Conservation (phyloP, 495 filamentous ascomycete genomes). For the Aspergillus wentii region DNA sequence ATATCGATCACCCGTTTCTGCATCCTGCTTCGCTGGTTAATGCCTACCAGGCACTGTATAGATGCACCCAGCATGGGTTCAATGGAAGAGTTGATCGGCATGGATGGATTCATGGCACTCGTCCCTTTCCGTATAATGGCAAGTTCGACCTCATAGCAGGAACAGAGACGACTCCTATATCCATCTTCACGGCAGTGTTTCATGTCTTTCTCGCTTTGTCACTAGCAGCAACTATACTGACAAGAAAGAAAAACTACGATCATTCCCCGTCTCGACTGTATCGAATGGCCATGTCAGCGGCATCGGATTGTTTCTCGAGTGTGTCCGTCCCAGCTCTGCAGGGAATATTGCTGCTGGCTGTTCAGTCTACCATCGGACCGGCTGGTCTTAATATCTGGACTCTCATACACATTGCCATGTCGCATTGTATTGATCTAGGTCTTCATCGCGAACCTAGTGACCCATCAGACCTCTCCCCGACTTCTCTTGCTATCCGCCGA, state of each 20-base stretch:
- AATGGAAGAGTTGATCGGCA: constrained; percentile 9
- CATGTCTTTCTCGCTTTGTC: constrained; percentile 21
- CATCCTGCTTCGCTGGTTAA: constrained; percentile 15
- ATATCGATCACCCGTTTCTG: constrained; percentile 20
- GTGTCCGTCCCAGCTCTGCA: constrained; percentile 16
- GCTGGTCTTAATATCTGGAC: constrained; percentile 21
- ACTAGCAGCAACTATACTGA: constrained; percentile 16
- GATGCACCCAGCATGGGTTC: constrained; percentile 9
- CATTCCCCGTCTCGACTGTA: constrained; percentile 14
- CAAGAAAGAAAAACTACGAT: constrained; percentile 20
- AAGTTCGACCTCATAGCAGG: constrained; percentile 5
- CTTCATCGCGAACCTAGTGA: constrained; percentile 17
- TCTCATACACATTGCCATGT: constrained; percentile 18
- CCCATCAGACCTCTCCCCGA: constrained; percentile 2
- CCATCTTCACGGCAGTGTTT: constrained; percentile 12
- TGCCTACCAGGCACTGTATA: constrained; percentile 15
- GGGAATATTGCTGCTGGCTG: constrained; percentile 11
- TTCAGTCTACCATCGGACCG: constrained; percentile 15
- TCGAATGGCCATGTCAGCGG: constrained; percentile 13
- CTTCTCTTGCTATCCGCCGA: constrained; percentile 6
- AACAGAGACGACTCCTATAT: constrained; percentile 10
- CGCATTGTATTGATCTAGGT: constrained; percentile 20
- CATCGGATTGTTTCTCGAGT: constrained; percentile 15
- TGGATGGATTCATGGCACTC: constrained; percentile 13
- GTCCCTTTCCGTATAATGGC: constrained; percentile 15